These are phyloP conservation scores for Fraxinus americana DNA, from an alignment of 257 asterid genomes.

Conservation along the genomic window DNA sequence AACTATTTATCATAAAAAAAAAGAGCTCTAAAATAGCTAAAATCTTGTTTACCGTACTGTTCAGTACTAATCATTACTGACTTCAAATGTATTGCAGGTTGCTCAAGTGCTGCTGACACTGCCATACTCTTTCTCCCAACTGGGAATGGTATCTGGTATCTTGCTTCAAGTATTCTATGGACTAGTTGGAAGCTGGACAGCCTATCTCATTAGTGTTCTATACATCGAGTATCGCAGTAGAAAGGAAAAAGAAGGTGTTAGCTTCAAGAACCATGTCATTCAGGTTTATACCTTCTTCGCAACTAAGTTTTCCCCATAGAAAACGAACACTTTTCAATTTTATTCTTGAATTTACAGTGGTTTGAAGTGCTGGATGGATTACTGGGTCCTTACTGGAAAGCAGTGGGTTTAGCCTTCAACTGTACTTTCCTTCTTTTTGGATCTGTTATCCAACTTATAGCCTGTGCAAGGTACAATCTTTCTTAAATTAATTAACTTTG, in stretches of 20 bases:
- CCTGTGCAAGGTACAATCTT: conserved; percentile 78
- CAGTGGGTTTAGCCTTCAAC: conserved; percentile 86
- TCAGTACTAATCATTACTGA: not conserved
- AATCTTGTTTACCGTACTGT: not conserved
- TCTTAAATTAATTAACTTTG: not conserved
- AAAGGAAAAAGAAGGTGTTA: conserved; percentile 85
- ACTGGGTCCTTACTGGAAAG: conserved; percentile 98
- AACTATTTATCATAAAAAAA: not conserved
- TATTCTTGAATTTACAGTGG: conserved; percentile 55
- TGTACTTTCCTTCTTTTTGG: conserved; percentile 97
- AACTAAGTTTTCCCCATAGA: not conserved
- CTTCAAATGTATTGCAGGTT: conserved; percentile 44
- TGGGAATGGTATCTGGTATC: conserved; percentile 85
- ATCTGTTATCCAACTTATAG: conserved; percentile 95
- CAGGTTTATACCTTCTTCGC: conserved; percentile 49
- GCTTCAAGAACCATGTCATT: conserved; percentile 94
- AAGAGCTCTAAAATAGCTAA: not conserved
- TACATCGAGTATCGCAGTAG: conserved; percentile 83
- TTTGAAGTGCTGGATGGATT: conserved; percentile 95
- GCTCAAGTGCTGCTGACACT: conserved; percentile 93
- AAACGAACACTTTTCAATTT: not conserved
- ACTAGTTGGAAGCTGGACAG: conserved; percentile 93
- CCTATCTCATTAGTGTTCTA: conserved; percentile 87
- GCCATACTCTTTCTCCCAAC: conserved; percentile 92
- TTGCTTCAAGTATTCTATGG: conserved; percentile 84